Base-by-base conservation (phyloP, 2,329 filamentous ascomycete species). In the Macroventuria anomochaeta region DNA sequence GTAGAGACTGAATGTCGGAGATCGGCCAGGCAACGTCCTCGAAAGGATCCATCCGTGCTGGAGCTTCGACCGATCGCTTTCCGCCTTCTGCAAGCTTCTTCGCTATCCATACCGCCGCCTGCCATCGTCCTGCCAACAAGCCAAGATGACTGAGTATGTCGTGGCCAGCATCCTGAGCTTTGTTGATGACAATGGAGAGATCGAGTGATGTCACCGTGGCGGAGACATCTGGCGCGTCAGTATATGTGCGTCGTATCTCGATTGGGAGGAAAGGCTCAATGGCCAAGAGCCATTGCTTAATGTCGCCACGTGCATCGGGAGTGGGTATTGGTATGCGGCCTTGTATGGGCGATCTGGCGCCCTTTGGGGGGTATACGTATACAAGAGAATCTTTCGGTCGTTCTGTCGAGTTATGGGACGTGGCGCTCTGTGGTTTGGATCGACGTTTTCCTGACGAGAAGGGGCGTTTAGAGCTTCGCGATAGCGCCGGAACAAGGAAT, bases 51-150 rank as follows among this genome's bases (percentile, higher is more conserved):
- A 64, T 38, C 6, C 59, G 59, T 13, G 39, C 21, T 25, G 58
- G 46, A 8, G 46, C 20, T 11, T 60, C 60, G 0, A 37, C 17
- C 2, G 55, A 62, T 20, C 21, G 62, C 49, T 48, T 56, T 5
- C 66, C 66, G 17, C 69, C 61, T 37, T 79, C 76, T 1, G 75
- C 64, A 18, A 80, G 62, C 44, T 74, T 72, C 58, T 77, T 79
- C 12, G 76, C 71, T 21, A 80, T 69, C 79, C 79, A 81, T 12
- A 79, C 67, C 3, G 77, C 74, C 20, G 74, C 69, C 48, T 69
- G 68, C 78, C 79, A 81, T 34, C 77, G 70, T 15, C 71, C 68
- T 55, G 77, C 67, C 2, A 67, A 61, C 21, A 77, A 42, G 2
- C 73, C 78, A 2, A 81, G 55, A 47, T 78, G 58, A 44, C 62